Conservation (phyloP, 2,329 filamentous ascomycete species). For the Fusarium tanahbumbuense region DNA sequence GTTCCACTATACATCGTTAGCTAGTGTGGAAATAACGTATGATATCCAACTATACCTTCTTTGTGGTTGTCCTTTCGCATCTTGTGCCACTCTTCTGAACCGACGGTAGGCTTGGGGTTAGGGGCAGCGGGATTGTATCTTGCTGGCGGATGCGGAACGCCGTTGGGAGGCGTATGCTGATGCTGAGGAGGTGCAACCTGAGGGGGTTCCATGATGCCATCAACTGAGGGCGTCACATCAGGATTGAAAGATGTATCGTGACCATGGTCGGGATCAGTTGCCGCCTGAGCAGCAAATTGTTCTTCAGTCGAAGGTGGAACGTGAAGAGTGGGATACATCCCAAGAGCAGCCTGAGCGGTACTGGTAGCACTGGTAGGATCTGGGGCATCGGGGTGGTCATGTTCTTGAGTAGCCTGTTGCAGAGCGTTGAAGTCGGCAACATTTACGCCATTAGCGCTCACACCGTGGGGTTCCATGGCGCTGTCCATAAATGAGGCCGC, state of each 20-base stretch:
- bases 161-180: slow-evolving; percentile 55
- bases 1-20: slow-evolving; percentile 76
- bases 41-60: slow-evolving; percentile 76
- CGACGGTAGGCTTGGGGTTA: slow-evolving; percentile 84
- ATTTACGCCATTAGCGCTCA: slow-evolving; percentile 57
- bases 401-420: slow-evolving; percentile 61
- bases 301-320: slow-evolving; percentile 69
- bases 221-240: slow-evolving; percentile 49
- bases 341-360: slow-evolving; percentile 69
- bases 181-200: slow-evolving; percentile 42
- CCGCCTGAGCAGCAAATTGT: slow-evolving; percentile 67
- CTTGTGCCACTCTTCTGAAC: slow-evolving; percentile 98
- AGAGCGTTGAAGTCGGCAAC: slow-evolving; percentile 68
- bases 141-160: slow-evolving; percentile 50
- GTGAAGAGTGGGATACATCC: slow-evolving; percentile 70
- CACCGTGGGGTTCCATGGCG: slow-evolving; percentile 59
- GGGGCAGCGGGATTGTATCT: slow-evolving; percentile 55
- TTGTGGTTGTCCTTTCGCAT: slow-evolving; percentile 98
- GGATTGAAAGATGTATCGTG: slow-evolving; percentile 51
- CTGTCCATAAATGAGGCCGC: slow-evolving; percentile 66
- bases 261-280: slow-evolving; percentile 50
- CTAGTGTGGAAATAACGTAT: background rate
- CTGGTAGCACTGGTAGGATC: slow-evolving; percentile 67
- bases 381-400: slow-evolving; percentile 61
- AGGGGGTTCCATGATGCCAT: slow-evolving; percentile 48